Evolutionary conservation across 2,329 filamentous ascomycete genomes (phyloP).

Genomic region (Penicillium sp.): DNA sequence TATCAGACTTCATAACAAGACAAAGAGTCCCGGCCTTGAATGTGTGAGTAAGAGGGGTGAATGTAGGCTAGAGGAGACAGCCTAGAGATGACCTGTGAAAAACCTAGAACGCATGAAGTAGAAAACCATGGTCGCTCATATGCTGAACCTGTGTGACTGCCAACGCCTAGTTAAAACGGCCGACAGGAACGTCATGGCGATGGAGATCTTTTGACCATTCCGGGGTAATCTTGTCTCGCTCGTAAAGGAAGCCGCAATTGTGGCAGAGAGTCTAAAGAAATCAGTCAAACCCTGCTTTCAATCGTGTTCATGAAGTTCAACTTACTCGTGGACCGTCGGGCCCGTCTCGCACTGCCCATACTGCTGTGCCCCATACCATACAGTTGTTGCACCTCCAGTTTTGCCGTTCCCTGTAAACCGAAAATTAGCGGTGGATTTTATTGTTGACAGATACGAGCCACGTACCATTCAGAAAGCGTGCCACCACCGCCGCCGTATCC

Average conservation of each 20-base stretch:
- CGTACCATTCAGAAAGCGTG: slow-evolving; percentile 61
- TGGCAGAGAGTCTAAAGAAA: slow-evolving; percentile 71
- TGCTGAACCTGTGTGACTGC: slow-evolving; percentile 1
- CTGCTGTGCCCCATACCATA: slow-evolving; percentile 76
- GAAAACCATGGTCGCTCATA: neutral
- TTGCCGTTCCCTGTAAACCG: slow-evolving; percentile 58
- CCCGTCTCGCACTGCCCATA: slow-evolving; percentile 93
- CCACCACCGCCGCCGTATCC: slow-evolving; percentile 65
- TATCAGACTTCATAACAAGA: neutral
- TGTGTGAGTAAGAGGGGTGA: slow-evolving; percentile 4
- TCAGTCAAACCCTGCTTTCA: slow-evolving; percentile 15
- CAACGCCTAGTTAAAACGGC: slow-evolving; percentile 25
- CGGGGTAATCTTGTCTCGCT: slow-evolving; percentile 78
- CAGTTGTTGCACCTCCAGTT: slow-evolving; percentile 89
- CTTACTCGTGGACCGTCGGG: slow-evolving; percentile 77
- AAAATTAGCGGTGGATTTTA: slow-evolving; percentile 7
- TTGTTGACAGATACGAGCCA: neutral
- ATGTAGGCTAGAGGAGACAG: slow-evolving; percentile 4
- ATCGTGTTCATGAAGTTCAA: slow-evolving; percentile 6
- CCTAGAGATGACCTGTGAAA: neutral
- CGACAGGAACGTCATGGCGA: slow-evolving; percentile 40
- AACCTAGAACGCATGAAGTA: neutral
- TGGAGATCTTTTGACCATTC: slow-evolving; percentile 71
- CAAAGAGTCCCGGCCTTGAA: slow-evolving; percentile 1
- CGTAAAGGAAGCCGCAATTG: slow-evolving; percentile 86